phyloP scores from a whole-genome alignment of 768 basidiomycete species.

The Tricholomella constricta region DNA sequence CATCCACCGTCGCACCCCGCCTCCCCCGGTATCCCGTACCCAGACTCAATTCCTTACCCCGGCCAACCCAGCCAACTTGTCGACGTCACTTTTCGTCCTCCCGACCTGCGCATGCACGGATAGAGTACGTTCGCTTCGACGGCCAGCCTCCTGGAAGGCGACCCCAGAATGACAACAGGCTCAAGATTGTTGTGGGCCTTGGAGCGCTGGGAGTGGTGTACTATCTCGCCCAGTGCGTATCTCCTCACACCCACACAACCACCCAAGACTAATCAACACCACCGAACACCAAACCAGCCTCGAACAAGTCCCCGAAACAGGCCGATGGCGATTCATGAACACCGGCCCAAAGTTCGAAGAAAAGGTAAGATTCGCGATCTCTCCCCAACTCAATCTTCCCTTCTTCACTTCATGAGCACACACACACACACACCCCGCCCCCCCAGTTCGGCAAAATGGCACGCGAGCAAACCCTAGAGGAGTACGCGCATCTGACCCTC shows the following conservation, averaged over 20 bases:
- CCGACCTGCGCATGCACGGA: not conserved
- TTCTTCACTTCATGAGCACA: no score
- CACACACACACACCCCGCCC: no score
- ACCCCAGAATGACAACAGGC: not conserved
- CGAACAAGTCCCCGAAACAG: slow-evolving; percentile 85
- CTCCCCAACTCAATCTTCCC: no score
- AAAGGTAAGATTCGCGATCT: slow-evolving; percentile 36
- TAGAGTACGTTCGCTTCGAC: slow-evolving; percentile 5
- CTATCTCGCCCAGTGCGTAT: slow-evolving; percentile 36
- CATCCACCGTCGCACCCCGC: not conserved
- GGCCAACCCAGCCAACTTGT: no score
- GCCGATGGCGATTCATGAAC: slow-evolving; percentile 89
- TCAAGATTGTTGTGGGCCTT: slow-evolving; percentile 3
- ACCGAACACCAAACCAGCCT: no score
- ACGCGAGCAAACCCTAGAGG: slow-evolving; percentile 45
- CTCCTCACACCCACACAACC: no score
- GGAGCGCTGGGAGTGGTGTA: slow-evolving; percentile 24
- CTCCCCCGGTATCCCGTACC: not conserved
- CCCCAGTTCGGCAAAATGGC: slow-evolving; percentile 43
- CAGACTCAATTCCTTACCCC: not conserved
- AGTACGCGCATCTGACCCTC: slow-evolving; percentile 59
- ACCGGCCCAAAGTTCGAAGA: slow-evolving; percentile 59
- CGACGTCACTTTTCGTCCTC: slow-evolving; percentile 15
- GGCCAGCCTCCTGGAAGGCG: not conserved
- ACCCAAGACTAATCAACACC: no score